A percentile compares a stretch with the other conserved stretches of the same genome.
Evolutionary conservation across 306 rosid genomes (phyloP).

Genomic region (Macrotyloma uniflorum): DNA sequence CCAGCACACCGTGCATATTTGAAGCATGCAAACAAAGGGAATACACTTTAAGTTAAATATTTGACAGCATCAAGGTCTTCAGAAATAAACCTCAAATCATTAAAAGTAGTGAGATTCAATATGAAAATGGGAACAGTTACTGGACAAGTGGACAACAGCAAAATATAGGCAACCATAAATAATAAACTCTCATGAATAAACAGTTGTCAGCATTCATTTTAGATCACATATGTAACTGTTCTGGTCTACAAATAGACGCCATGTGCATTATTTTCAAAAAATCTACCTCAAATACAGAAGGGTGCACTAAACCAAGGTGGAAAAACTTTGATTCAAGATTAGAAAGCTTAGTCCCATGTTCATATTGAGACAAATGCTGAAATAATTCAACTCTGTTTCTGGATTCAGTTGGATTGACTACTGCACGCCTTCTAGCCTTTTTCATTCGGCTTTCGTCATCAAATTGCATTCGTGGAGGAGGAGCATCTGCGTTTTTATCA

Average conservation of each 20-base stretch:
- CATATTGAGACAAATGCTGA: conserved; percentile 90
- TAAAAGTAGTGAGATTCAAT: background rate
- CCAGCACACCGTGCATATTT: background rate
- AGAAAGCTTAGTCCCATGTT: conserved; percentile 73
- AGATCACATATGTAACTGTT: conserved; percentile 10
- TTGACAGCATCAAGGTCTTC: background rate
- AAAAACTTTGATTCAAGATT: conserved; percentile 75
- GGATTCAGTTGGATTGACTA: conserved; percentile 80
- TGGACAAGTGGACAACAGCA: background rate
- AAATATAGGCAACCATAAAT: conserved; percentile 5
- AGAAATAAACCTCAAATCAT: too few species aligned
- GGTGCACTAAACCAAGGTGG: conserved; percentile 76
- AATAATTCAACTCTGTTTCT: conserved; percentile 83
- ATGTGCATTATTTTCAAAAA: conserved; percentile 24
- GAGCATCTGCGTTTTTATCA: conserved; percentile 71
- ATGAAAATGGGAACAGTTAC: background rate
- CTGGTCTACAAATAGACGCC: conserved; percentile 2
- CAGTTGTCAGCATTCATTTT: conserved; percentile 7
- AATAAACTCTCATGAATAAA: background rate
- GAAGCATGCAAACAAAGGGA: background rate
- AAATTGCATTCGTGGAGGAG: conserved; percentile 83
- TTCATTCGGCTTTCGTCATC: conserved; percentile 75
- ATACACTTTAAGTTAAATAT: background rate
- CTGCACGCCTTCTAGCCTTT: conserved; percentile 76
- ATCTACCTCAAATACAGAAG: conserved; percentile 80